A percentile compares a stretch with the other conserved stretches of the same genome.
These are phyloP conservation scores for Claviceps sp. DNA, from an alignment of 2,329 filamentous ascomycete species.

Conservation along the genomic window DNA sequence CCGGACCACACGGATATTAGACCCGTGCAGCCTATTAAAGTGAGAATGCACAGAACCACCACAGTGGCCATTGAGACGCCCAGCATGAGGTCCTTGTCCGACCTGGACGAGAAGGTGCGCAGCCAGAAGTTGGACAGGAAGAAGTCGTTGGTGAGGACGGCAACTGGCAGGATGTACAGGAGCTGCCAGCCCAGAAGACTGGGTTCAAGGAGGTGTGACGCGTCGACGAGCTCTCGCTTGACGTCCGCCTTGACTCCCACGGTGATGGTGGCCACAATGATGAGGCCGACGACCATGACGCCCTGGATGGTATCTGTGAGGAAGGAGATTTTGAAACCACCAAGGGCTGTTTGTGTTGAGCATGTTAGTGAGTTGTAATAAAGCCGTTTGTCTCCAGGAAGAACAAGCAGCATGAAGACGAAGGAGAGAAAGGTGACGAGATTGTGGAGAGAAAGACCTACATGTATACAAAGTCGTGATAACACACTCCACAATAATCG, in stretches of 20 bases:
- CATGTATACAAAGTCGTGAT: conserved; percentile 77
- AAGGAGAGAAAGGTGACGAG: neutral
- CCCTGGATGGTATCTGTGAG: conserved; percentile 74
- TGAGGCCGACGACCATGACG: conserved; percentile 59
- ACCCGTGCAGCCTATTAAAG: conserved; percentile 58
- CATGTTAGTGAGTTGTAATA: no score
- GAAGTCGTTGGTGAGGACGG: conserved; percentile 74
- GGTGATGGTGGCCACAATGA: conserved; percentile 65
- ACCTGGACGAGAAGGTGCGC: conserved; percentile 67
- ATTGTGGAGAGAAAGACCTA: conserved; percentile 18
- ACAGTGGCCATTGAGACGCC: conserved; percentile 57
- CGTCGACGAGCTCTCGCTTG: conserved; percentile 51
- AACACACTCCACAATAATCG: conserved; percentile 63
- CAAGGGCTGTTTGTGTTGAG: conserved; percentile 40
- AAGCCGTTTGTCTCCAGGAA: neutral
- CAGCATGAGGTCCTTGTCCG: conserved; percentile 64
- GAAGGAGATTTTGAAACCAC: conserved; percentile 75
- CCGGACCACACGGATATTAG: conserved; percentile 70
- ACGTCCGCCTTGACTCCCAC: conserved; percentile 64
- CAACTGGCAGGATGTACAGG: conserved; percentile 70
- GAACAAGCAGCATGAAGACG: neutral
- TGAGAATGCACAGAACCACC: conserved; percentile 54
- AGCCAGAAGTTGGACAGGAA: conserved; percentile 79
- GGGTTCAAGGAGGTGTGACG: conserved; percentile 54
- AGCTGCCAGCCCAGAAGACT: conserved; percentile 72